Percentiles rank a stretch among this genome's conserved stretches.
These are phyloP conservation scores for Peronospora destructor DNA, from an alignment of 352 stramenopile species.

Conservation along the genomic window DNA sequence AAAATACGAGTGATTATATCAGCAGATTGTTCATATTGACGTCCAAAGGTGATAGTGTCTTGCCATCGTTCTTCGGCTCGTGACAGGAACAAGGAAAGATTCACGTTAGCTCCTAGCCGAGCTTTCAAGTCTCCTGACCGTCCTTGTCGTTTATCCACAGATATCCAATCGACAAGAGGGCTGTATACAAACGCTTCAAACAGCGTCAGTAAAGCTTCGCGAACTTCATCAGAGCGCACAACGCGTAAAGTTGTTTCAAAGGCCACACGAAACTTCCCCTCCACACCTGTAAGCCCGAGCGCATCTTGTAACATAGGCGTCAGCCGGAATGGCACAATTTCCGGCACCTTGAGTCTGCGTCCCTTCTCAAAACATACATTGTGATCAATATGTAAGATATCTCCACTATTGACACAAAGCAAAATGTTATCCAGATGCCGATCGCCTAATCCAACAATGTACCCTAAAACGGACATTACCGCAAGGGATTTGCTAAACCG, in stretches of 20 bases:
- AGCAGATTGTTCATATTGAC: constrained; percentile 26
- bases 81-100: constrained; percentile 80
- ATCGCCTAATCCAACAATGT: constrained; percentile 86
- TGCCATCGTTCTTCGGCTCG: constrained; percentile 67
- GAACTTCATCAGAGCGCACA: constrained; percentile 48
- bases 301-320: constrained; percentile 76
- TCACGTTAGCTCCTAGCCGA: constrained; percentile 77
- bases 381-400: constrained; percentile 90
- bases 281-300: constrained; percentile 66
- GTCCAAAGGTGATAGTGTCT: constrained; percentile 46
- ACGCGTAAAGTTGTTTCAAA: constrained; percentile 74
- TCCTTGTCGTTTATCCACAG: constrained; percentile 34
- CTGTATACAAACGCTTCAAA: constrained; percentile 86
- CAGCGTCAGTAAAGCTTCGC: constrained; percentile 64
- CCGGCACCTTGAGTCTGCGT: constrained; percentile 77
- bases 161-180: constrained; percentile 71
- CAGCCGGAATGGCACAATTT: constrained; percentile 88
- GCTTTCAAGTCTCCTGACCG: constrained; percentile 47
- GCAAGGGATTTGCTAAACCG: constrained; percentile 70
- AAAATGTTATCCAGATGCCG: constrained; percentile 90
- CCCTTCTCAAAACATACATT: constrained; percentile 91
- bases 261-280: constrained; percentile 62
- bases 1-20: constrained; percentile 18
- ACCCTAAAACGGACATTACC: constrained; percentile 85
- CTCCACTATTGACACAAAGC: constrained; percentile 62